Conservation (phyloP, 148 eudicot species). For the Chenopodium formosanum region DNA sequence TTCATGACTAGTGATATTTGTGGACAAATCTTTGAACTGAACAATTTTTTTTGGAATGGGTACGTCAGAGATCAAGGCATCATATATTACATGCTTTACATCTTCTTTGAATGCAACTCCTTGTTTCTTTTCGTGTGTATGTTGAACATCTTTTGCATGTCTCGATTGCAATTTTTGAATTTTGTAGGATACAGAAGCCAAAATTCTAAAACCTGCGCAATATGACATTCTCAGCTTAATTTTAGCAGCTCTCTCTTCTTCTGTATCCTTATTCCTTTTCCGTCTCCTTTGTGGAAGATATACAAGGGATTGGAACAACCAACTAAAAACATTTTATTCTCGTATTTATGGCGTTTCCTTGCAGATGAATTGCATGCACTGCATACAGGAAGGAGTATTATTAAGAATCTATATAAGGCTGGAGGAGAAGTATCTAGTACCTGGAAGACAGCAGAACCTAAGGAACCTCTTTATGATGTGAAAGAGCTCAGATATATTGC, state of each 20-base stretch:
- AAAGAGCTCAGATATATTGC: constrained; percentile 88
- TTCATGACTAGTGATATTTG: not conserved
- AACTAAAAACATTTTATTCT: not conserved
- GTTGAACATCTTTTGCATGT: not conserved
- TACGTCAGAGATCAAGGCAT: not conserved
- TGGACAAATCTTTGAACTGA: not conserved
- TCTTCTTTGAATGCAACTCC: not conserved
- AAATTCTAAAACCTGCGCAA: not conserved
- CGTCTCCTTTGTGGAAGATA: not conserved
- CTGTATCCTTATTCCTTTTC: not conserved
- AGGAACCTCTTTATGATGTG: constrained; percentile 81
- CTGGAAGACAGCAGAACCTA: constrained; percentile 38
- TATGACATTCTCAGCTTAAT: not conserved
- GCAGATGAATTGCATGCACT: constrained; percentile 98
- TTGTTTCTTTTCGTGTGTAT: not conserved
- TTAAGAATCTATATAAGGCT: constrained; percentile 84
- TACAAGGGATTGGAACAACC: not conserved
- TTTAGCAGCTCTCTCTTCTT: not conserved
- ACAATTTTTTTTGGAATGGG: too few relatives aligned
- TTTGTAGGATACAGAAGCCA: not conserved
- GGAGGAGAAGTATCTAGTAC: constrained; percentile 44
- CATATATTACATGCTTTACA: not conserved
- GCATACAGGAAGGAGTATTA: constrained; percentile 80
- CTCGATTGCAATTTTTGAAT: not conserved
- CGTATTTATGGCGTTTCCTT: constrained; percentile 22